Evolutionary conservation across 768 basidiomycete genomes (phyloP), one percentile per base, ranked within the genome.

Genomic region (Crassisporium funariophilum): DNA sequence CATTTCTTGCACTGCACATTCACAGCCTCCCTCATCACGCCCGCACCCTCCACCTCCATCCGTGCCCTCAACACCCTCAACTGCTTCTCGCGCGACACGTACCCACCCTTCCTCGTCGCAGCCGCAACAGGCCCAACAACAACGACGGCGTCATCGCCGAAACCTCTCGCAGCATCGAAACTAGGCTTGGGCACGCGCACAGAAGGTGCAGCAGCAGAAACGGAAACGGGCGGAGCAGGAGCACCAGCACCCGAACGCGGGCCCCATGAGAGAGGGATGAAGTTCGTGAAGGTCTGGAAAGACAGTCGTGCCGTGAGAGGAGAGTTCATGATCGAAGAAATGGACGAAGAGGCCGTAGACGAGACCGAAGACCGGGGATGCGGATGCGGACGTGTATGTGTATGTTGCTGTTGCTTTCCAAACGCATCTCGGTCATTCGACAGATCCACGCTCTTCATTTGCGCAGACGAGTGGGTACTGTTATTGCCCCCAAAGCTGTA

Each of bases 31-130:
- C 53, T 61, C 56, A 61, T 64, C 42, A 54, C 57, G 40, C 53
- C 44, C 22, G 44, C 45, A 49, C 67, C 65, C 53, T 77, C 73
- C 35, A 55, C 62, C 55, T 76, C 71, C 60, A 91, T 66, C 53
- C 83, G 78, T 23, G 63, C 57, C 61, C 72, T 75, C 56, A 91
- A 66, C 65, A 77, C 82, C 60, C 79, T 77, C 55, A 91, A 63
- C 63, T 91, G 89, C 53, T 71, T 76, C 56, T 83, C 77, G 60
- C 77, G 84, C 20, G 82, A 74, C 37, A 87, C 82, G 59, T 73
- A 87, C 46, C 67, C 44, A 15, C 34, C 25, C 40, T 48, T 51
- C 35, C 24, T 38, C 27, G 16, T 16, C 23, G 43, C 12, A 50
- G 35, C 9, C 6, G 25, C 29, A 38, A 31, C 11, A 41, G 37